Base-by-base conservation (phyloP, 441 rosid genomes). In the Euphorbia schlechtendalii region DNA sequence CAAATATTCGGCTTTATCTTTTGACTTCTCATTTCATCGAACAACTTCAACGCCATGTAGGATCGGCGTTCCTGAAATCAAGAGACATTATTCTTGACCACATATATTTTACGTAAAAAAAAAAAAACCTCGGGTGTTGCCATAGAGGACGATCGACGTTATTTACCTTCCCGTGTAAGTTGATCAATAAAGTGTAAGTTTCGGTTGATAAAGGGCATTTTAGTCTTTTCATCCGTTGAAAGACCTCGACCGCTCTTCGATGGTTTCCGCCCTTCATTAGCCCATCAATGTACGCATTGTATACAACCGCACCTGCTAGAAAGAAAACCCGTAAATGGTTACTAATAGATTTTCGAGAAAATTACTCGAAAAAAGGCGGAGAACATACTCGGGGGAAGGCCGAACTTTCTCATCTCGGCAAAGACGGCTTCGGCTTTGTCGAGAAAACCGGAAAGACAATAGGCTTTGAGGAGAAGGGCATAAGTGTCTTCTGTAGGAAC, bases 401-500 rank as follows among this genome's bases (percentile, higher is more conserved):
- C 82, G 76, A 76, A 74, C 59, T 86, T 87, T 70, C 81, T 77
- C 94, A 92, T 87, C 78, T 92, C 98, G 0, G 84, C 63, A 76
- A 87, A 78, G 62, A 86, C 83, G 17, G 90, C 92, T 72, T 86
- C 93, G 32, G 94, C 89, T 76, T 86, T 89, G 64, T 72, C 85
- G 38, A 70, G 73, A 46, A 79, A 66, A 57, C 96, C 86, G 4
- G 79, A 74, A 49, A 59, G 76, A 82, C 96, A 87, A 69, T 86
- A 89, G 12, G 88, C 86, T 67, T 83, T 89, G n/a, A 92, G 34
- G 65, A 92, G 98, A 77, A 86, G 86, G 11, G 96, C 92, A 56
- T 87, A 92, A 46, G 98, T 92, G 61, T 89, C 92, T 75, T 92
- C 96, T 0, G 93, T 92, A 54, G 96, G 98, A 49, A 86, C 73